Percentiles rank a stretch among this genome's conserved stretches.
Evolutionary conservation across 345 rosid species (phyloP).

Genomic region (Tarenaya hassleriana): DNA sequence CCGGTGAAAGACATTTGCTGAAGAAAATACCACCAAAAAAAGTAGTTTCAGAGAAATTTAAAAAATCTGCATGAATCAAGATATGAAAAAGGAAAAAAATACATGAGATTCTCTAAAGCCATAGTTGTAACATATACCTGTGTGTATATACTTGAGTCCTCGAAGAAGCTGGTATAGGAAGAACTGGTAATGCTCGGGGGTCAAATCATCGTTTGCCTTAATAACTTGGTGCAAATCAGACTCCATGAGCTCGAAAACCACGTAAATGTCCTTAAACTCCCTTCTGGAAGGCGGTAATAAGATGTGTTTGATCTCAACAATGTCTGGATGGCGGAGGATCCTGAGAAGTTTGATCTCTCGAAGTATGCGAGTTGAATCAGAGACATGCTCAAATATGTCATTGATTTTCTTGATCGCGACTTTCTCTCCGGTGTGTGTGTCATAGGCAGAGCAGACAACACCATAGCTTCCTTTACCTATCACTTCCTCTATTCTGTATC

Average conservation of each 20-base stretch:
- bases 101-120: background rate
- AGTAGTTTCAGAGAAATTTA: background rate
- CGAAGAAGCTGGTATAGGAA: slow-evolving; percentile 91
- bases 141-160: slow-evolving; percentile 89
- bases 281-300: slow-evolving; percentile 84
- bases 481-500: slow-evolving; percentile 84
- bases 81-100: background rate
- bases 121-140: slow-evolving; percentile 38
- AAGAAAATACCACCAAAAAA: slow-evolving; percentile 7
- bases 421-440: slow-evolving; percentile 71
- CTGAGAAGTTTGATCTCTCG: slow-evolving; percentile 90
- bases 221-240: slow-evolving; percentile 92
- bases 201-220: slow-evolving; percentile 88
- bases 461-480: slow-evolving; percentile 96
- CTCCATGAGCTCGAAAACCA: slow-evolving; percentile 88
- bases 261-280: slow-evolving; percentile 82
- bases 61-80: background rate
- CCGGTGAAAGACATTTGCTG: slow-evolving; percentile 91
- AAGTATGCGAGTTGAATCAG: slow-evolving; percentile 88
- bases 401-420: slow-evolving; percentile 90
- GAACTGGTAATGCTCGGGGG: slow-evolving; percentile 88
- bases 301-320: slow-evolving; percentile 91
- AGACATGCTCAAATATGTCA: slow-evolving; percentile 86
- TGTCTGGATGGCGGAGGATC: slow-evolving; percentile 80
- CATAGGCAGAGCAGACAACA: slow-evolving; percentile 83